phyloP scores from a whole-genome alignment of 2,329 filamentous ascomycete species.

The Tolypocladium nubicola region DNA sequence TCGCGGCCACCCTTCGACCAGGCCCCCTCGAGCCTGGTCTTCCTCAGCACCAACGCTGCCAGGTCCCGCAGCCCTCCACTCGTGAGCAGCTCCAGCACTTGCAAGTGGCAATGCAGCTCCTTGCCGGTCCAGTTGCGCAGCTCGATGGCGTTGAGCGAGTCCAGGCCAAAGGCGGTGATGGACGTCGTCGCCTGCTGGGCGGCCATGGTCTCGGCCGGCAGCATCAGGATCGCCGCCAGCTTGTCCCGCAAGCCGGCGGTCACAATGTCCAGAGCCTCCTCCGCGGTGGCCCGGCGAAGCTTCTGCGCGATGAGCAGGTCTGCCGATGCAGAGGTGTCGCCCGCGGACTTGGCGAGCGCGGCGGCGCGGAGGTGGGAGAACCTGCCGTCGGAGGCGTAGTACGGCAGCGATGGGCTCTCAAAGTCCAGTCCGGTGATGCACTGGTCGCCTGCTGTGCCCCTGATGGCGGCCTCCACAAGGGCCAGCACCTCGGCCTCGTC shows the following conservation, averaged over 20 bases:
- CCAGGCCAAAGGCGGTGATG: slow-evolving; percentile 21
- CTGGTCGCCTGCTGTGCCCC: slow-evolving; percentile 33
- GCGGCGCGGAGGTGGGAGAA: slow-evolving; percentile 36
- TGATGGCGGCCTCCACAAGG: slow-evolving; percentile 39
- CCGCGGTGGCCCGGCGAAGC: slow-evolving; percentile 4
- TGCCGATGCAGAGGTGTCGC: slow-evolving; percentile 1
- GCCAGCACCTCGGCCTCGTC: slow-evolving; percentile 43
- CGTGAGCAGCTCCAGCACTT: slow-evolving; percentile 44
- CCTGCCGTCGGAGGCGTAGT: slow-evolving; percentile 44
- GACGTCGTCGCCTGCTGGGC: slow-evolving; percentile 9
- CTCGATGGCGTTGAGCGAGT: slow-evolving; percentile 39
- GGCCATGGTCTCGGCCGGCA: slow-evolving; percentile 11
- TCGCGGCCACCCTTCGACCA: slow-evolving; percentile 4
- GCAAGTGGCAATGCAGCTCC: slow-evolving; percentile 29
- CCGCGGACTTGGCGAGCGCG: slow-evolving; percentile 17
- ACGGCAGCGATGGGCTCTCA: slow-evolving; percentile 32
- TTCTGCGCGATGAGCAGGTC: slow-evolving; percentile 8
- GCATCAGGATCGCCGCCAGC: slow-evolving; percentile 23
- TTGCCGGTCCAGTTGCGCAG: slow-evolving; percentile 39
- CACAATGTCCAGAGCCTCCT: slow-evolving; percentile 15
- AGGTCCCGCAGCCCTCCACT: slow-evolving; percentile 28
- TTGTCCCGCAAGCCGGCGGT: slow-evolving; percentile 13
- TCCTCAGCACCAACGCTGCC: slow-evolving; percentile 13
- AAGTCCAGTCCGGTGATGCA: slow-evolving; percentile 44
- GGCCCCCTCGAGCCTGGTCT: slow-evolving; percentile 11